Evolutionary conservation across 2,329 filamentous ascomycete species (phyloP).

Genomic region (Ustulina deusta): DNA sequence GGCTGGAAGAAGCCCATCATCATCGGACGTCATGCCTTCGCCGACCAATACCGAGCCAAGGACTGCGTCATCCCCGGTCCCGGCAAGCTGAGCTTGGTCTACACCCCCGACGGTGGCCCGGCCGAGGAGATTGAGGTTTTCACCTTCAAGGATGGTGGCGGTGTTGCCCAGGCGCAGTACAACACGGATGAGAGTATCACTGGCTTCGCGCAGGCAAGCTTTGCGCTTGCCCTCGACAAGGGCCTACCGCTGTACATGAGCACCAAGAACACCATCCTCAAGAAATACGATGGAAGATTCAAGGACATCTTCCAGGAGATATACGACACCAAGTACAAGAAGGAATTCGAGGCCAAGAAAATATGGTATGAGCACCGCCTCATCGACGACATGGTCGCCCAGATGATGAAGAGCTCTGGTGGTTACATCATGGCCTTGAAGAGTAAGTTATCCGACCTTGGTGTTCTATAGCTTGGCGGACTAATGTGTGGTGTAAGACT

Average conservation of each 20-base stretch:
- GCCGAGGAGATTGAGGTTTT: conserved; percentile 90
- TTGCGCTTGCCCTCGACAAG: conserved; percentile 94
- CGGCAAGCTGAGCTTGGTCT: conserved; percentile 94
- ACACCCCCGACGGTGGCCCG: conserved; percentile 84
- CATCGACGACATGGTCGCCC: conserved; percentile 99
- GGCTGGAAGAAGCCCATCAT: conserved; percentile 99
- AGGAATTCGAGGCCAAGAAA: conserved; percentile 86
- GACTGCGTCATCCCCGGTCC: conserved; percentile 85
- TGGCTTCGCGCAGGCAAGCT: conserved; percentile 94
- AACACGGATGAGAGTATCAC: conserved; percentile 97
- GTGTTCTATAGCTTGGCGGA: conserved; percentile 23
- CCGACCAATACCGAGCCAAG: conserved; percentile 98
- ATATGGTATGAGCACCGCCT: conserved; percentile 99
- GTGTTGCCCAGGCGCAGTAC: conserved; percentile 95
- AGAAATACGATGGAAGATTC: conserved; percentile 98
- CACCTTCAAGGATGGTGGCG: conserved; percentile 87
- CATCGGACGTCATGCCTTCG: conserved; percentile 97
- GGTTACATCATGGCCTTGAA: conserved; percentile 98
- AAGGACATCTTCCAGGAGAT: conserved; percentile 99
- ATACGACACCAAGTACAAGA: conserved; percentile 88
- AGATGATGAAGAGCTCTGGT: conserved; percentile 99
- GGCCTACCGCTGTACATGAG: conserved; percentile 97
- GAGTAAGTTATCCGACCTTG: conserved; percentile 70
- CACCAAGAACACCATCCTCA: conserved; percentile 99
- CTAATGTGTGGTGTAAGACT: conserved; percentile 73